phyloP scores from a whole-genome alignment of 1,284 basidiomycete genomes.

The Apiotrichum siamense region DNA sequence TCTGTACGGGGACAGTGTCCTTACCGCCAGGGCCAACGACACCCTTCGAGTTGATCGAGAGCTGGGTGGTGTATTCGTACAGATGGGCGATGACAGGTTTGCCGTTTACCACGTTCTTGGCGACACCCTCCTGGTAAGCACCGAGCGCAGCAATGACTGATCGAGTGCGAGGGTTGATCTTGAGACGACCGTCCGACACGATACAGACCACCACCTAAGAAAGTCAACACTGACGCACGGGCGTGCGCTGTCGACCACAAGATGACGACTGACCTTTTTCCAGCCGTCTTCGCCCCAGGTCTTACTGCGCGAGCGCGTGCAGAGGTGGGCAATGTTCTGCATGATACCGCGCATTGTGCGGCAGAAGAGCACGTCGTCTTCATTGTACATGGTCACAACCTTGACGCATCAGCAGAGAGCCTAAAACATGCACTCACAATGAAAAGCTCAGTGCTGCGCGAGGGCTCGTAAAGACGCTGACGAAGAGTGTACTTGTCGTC shows the following conservation, averaged over 20 bases:
- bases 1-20: conserved; percentile 77
- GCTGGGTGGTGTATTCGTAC: conserved; percentile 89
- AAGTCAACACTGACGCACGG: conserved; percentile 36
- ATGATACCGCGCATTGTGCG: conserved; percentile 89
- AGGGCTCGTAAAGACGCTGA: conserved; percentile 71
- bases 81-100: conserved; percentile 63
- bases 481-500: conserved; percentile 70
- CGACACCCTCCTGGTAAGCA: conserved; percentile 79
- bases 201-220: conserved; percentile 52
- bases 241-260: conserved; percentile 36
- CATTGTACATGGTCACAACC: conserved; percentile 74
- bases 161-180: conserved; percentile 79
- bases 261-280: conserved; percentile 66
- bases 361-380: conserved; percentile 69
- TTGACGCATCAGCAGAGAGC: conserved; percentile 1
- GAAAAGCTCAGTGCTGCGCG: conserved; percentile 70
- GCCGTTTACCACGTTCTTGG: conserved; percentile 81
- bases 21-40: conserved; percentile 65
- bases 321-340: conserved; percentile 57
- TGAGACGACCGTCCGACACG: conserved; percentile 70
- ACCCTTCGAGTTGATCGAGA: conserved; percentile 71
- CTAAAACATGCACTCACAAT: conserved; percentile 48
- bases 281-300: conserved; percentile 95
- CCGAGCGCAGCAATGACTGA: conserved; percentile 83
- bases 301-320: conserved; percentile 55